Evolutionary conservation across 176 grass and related monocot genomes (phyloP).

Genomic region (Avena eriantha): DNA sequence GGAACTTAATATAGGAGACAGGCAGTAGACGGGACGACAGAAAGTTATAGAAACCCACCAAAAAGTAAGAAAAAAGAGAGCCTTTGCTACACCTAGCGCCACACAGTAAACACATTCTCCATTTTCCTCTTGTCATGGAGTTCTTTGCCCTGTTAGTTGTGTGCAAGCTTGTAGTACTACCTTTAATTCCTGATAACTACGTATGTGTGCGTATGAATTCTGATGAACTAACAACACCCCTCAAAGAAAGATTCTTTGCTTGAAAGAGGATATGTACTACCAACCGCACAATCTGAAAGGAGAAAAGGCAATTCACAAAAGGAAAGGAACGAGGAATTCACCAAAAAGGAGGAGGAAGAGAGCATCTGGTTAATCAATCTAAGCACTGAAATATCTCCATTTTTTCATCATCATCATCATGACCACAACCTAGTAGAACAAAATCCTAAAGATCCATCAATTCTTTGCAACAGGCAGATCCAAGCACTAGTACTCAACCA

Average conservation of each 20-base stretch:
- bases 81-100: background rate
- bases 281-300: constrained; percentile 30
- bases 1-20: background rate
- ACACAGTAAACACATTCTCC: background rate
- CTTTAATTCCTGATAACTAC: background rate
- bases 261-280: constrained; percentile 17
- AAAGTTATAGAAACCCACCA: background rate
- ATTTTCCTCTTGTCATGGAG: background rate
- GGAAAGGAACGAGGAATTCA: constrained; percentile 2
- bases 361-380: constrained; percentile 28
- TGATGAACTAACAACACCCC: background rate
- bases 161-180: background rate
- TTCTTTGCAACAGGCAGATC: constrained; percentile 35
- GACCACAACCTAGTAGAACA: background rate
- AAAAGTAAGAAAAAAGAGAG: background rate
- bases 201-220: background rate
- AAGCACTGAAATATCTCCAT: constrained; percentile 46
- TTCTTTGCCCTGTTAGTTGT: background rate
- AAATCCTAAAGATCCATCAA: constrained; percentile 29
- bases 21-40: constrained; percentile 32
- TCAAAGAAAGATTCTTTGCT: constrained; percentile 18
- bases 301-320: constrained; percentile 23
- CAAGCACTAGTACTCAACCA: background rate
- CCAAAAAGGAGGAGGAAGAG: background rate
- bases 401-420: constrained; percentile 29